Conservation (phyloP, 179 eudicot species). For the Gypsophila paniculata region DNA sequence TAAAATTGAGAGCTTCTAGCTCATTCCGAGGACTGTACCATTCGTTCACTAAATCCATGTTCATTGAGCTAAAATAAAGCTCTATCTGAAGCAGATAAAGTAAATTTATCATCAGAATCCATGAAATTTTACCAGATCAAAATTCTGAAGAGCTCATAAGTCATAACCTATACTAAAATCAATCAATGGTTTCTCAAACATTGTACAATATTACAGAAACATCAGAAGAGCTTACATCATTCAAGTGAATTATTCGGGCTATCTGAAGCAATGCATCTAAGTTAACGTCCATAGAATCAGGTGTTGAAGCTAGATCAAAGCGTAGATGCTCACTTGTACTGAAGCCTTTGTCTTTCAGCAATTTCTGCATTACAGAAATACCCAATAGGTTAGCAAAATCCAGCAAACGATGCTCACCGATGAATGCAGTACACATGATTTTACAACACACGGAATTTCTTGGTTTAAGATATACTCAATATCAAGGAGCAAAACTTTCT, state of each 20-base stretch:
- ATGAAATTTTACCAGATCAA: not conserved
- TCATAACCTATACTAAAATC: no score
- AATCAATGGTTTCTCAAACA: not conserved
- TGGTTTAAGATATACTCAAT: no score
- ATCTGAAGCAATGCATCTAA: conserved; percentile 51
- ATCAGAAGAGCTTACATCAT: conserved; percentile 49
- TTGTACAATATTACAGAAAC: not conserved
- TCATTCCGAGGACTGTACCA: conserved; percentile 67
- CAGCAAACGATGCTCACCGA: not conserved
- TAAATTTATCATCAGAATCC: not conserved
- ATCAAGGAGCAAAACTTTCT: not conserved
- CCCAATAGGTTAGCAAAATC: conserved; percentile 14
- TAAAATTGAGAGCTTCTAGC: conserved; percentile 62
- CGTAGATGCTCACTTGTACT: conserved; percentile 32
- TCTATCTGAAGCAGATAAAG: conserved; percentile 50
- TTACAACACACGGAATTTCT: not conserved
- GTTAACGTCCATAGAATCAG: conserved; percentile 31
- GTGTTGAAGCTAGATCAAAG: conserved; percentile 30
- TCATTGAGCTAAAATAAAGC: conserved; percentile 56
- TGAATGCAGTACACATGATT: not conserved
- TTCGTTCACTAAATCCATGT: conserved; percentile 28
- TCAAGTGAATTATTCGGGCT: conserved; percentile 58
- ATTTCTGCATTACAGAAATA: conserved; percentile 34
- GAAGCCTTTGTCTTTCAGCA: conserved; percentile 49
- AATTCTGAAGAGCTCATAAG: not conserved